Evolutionary conservation across 1,139 yeast species (phyloP).

Genomic region (Suhomyces anneliseae): DNA sequence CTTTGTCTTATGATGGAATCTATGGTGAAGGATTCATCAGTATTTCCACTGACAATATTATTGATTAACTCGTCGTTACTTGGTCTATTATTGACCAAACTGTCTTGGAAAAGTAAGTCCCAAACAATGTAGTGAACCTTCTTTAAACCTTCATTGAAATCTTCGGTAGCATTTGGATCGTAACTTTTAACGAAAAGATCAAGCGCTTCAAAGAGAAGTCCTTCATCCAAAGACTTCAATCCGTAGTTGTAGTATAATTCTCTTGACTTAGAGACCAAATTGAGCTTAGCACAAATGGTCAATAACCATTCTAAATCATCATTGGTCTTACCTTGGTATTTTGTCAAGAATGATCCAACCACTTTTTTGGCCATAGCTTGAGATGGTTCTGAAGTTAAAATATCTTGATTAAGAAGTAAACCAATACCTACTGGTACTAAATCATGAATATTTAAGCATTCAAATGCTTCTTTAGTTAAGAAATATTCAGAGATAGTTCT

Average conservation of each 20-base stretch:
- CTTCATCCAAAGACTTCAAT: conserved; percentile 39
- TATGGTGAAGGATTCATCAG: conserved; percentile 33
- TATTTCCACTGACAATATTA: conserved; percentile 47
- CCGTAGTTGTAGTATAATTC: conserved; percentile 47
- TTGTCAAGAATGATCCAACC: conserved; percentile 61
- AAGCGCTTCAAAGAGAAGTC: conserved; percentile 63
- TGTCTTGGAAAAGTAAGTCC: conserved; percentile 58
- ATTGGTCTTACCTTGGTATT: conserved; percentile 57
- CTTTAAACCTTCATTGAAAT: conserved; percentile 32
- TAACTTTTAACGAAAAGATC: conserved; percentile 67
- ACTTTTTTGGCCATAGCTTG: conserved; percentile 38
- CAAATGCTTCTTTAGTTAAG: conserved; percentile 59
- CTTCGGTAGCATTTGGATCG: conserved; percentile 34
- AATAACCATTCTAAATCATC: conserved; percentile 84
- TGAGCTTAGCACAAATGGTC: conserved; percentile 49
- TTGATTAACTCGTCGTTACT: conserved; percentile 57
- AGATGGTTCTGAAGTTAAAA: conserved; percentile 25
- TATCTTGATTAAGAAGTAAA: conserved; percentile 31
- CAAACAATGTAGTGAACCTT: conserved; percentile 43
- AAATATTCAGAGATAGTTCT: conserved; percentile 61
- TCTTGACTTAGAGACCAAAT: conserved; percentile 53
- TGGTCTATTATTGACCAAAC: conserved; percentile 53
- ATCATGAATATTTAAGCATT: conserved; percentile 49
- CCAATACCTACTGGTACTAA: conserved; percentile 73
- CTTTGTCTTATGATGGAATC: conserved; percentile 66